Evolutionary conservation across 2,329 filamentous ascomycete species (phyloP).

Genomic region (Malbranchea zuffiana): DNA sequence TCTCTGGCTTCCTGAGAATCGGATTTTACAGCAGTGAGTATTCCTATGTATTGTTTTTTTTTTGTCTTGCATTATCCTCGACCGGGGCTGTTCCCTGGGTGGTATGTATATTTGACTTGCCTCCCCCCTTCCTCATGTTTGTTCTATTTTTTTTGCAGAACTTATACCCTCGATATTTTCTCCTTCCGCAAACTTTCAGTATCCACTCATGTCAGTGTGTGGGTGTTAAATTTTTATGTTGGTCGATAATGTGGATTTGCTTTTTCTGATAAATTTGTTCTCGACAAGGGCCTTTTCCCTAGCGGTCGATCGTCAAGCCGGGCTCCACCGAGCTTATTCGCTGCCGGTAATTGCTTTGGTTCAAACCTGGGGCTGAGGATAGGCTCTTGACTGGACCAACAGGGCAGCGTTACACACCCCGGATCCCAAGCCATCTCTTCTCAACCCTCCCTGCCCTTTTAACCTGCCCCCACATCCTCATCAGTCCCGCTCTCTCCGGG

Average conservation of each 20-base stretch:
- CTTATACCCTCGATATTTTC: too few relatives aligned
- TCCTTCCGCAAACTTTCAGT: too few relatives aligned
- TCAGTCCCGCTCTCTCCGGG: slow-evolving; percentile 7
- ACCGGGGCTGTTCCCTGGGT: too few relatives aligned
- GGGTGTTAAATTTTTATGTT: slow-evolving; percentile 3
- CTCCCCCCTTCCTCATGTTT: too few relatives aligned
- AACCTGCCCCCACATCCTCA: slow-evolving; percentile 8
- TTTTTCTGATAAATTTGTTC: slow-evolving; percentile 12
- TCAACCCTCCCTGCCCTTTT: slow-evolving; percentile 6
- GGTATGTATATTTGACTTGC: too few relatives aligned
- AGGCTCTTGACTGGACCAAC: slow-evolving; percentile 8
- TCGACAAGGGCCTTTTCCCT: slow-evolving; percentile 12
- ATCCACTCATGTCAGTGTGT: background rate
- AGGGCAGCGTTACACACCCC: slow-evolving; percentile 10
- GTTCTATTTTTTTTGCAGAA: too few relatives aligned
- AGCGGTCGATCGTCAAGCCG: slow-evolving; percentile 10
- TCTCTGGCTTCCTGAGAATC: too few relatives aligned
- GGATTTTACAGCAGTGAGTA: too few relatives aligned
- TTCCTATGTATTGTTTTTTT: too few relatives aligned
- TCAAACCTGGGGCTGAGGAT: slow-evolving; percentile 10
- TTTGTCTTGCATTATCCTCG: too few relatives aligned
- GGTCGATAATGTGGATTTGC: slow-evolving; percentile 9
- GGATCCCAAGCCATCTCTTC: slow-evolving; percentile 7
- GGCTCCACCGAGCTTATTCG: slow-evolving; percentile 11
- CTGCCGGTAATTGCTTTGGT: slow-evolving; percentile 12